Conservation (phyloP, 768 basidiomycete species). For the Amanita inopinata region DNA sequence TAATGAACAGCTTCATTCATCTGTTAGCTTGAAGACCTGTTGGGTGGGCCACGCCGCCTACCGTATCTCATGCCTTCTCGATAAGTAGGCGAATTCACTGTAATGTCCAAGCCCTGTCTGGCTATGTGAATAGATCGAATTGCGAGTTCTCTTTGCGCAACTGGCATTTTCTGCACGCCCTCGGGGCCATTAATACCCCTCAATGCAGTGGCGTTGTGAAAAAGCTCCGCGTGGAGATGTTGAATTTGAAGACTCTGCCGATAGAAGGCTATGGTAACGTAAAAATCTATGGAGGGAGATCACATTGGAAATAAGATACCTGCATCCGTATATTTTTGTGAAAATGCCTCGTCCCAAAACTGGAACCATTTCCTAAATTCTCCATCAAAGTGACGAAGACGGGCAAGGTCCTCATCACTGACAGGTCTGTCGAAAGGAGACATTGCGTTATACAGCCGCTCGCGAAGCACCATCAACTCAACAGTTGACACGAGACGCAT, state of each 20-base stretch:
- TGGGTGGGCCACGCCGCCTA: slow-evolving; percentile 21
- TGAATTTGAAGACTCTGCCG: slow-evolving; percentile 84
- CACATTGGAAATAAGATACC: slow-evolving; percentile 29
- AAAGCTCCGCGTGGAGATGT: slow-evolving; percentile 76
- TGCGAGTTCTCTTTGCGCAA: slow-evolving; percentile 69
- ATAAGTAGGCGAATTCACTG: slow-evolving; percentile 75
- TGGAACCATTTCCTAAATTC: slow-evolving; percentile 80
- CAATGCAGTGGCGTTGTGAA: slow-evolving; percentile 76
- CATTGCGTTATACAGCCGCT: slow-evolving; percentile 74
- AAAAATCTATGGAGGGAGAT: slow-evolving; percentile 1
- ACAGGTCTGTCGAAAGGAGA: slow-evolving; percentile 74
- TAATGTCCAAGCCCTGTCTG: slow-evolving; percentile 72
- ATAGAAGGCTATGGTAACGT: slow-evolving; percentile 55
- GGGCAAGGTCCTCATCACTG: slow-evolving; percentile 56
- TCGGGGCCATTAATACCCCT: slow-evolving; percentile 78
- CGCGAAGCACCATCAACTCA: slow-evolving; percentile 84
- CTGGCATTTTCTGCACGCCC: slow-evolving; percentile 79
- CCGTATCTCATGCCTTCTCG: slow-evolving; percentile 90
- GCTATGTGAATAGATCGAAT: slow-evolving; percentile 79
- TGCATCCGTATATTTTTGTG: slow-evolving; percentile 75
- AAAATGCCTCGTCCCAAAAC: slow-evolving; percentile 72
- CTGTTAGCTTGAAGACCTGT: slow-evolving; percentile 6
- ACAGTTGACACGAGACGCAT: slow-evolving; percentile 93
- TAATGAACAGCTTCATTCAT: slow-evolving; percentile 64
- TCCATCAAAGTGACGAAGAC: slow-evolving; percentile 61